Evolutionary conservation across 1,284 basidiomycete genomes (phyloP), one percentile per base, ranked within the genome.

Genomic region (Cutaneotrichosporon cyanovorans): DNA sequence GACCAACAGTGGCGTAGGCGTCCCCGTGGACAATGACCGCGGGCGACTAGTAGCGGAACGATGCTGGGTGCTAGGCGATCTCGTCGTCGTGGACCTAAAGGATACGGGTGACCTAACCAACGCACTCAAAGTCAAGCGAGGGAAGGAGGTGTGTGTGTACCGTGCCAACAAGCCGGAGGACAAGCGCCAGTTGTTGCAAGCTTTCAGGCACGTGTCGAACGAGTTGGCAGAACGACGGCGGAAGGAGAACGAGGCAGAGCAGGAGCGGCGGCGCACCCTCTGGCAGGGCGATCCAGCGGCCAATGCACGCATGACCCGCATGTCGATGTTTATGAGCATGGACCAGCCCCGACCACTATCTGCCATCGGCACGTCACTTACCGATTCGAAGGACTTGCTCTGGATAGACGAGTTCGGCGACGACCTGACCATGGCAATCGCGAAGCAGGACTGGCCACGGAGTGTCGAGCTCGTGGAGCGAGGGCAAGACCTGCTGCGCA

Each of bases 141-240:
- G 85, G 8, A 93, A 93, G 69, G 93, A 97, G 72, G 87, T 85
- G 2, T 84, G 88, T 64, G 90, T 98, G 9, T 97, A 90, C 68
- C 80, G 90, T 30, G 87, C 88, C 1, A 85, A 92, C 51, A 78
- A 78, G 6, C 61, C 80, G 0, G 76, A 82, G 28, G 90, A 96
- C 60, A 98, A 98, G 76, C 89, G 87, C 65, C 76, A 78, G 5
- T 75, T 98, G 0, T 75, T 98, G 15, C 72, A 80, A 0, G 85
- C 91, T 45, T 91, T 97, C 72, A 81, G 90, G 25, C 84, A 87
- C 58, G 86, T 93, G 3, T 87, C 89, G 1, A 91, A 96, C 64
- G 93, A 96, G 62, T 75, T 95, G 1, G 79, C 85, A 12, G 81
- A 84, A 40, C 88, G 87, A 71, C 84, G 82, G 58, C 80, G 90